These are phyloP conservation scores for Teunomyces barrocoloradensis DNA, from an alignment of 805 yeast genomes.

Conservation along the genomic window DNA sequence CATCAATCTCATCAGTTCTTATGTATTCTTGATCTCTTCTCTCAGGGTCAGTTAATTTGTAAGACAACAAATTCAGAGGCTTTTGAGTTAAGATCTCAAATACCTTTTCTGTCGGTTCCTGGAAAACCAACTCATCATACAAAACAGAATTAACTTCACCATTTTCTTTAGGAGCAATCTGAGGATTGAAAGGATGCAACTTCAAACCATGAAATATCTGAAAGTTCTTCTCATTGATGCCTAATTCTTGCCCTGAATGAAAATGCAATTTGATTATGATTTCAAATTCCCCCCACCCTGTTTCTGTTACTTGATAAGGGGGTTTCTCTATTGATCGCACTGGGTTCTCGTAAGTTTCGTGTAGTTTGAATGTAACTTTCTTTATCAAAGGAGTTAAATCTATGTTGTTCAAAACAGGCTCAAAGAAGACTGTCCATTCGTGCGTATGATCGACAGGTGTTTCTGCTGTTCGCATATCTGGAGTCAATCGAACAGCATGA, in stretches of 20 bases:
- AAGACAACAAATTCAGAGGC: constrained; percentile 58
- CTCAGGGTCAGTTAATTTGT: constrained; percentile 29
- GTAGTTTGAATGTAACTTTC: constrained; percentile 90
- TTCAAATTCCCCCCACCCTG: constrained; percentile 99
- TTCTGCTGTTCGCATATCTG: constrained; percentile 44
- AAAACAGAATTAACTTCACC: constrained; percentile 46
- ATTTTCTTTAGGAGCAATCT: constrained; percentile 33
- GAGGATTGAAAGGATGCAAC: constrained; percentile 78
- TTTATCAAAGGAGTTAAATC: constrained; percentile 81
- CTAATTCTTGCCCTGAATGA: constrained; percentile 65
- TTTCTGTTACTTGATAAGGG: constrained; percentile 92
- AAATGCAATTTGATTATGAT: constrained; percentile 84
- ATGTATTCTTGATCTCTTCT: constrained; percentile 42
- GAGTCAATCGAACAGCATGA: constrained; percentile 62
- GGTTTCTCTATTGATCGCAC: constrained; percentile 85
- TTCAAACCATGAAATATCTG: constrained; percentile 86
- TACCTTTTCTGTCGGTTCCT: constrained; percentile 90
- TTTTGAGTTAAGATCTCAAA: constrained; percentile 71
- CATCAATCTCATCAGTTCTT: constrained; percentile 40
- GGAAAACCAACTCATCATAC: constrained; percentile 90
- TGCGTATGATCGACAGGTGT: constrained; percentile 93
- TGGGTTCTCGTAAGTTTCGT: constrained; percentile 88
- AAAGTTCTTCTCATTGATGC: constrained; percentile 75
- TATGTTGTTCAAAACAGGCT: constrained; percentile 64
- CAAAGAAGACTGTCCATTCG: constrained; percentile 90